Conservation (phyloP, 352 stramenopile species). For the Ophiocytium majus region DNA sequence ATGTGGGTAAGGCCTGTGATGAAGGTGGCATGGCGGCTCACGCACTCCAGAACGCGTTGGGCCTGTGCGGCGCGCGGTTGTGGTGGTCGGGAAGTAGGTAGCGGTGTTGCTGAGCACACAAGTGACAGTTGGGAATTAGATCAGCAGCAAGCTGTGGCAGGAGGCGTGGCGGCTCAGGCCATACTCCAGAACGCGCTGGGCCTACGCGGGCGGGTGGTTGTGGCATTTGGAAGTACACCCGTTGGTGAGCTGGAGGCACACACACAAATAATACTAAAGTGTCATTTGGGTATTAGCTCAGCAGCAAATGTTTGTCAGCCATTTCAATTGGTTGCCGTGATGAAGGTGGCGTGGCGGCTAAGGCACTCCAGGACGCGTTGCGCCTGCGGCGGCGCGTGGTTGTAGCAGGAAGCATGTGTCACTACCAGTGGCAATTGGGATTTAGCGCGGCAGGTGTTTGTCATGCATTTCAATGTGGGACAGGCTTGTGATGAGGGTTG, state of each 20-base stretch:
- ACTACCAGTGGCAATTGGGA: background rate
- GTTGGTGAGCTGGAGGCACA: too few relatives aligned
- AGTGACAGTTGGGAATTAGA: too few relatives aligned
- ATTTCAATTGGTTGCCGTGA: background rate
- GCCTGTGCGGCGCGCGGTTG: constrained; percentile 15
- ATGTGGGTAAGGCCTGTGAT: background rate
- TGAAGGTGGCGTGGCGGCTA: background rate
- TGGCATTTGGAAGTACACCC: too few relatives aligned
- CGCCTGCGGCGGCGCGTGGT: background rate
- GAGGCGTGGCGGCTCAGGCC: constrained; percentile 44
- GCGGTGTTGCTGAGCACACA: too few relatives aligned
- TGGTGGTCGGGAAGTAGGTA: too few relatives aligned
- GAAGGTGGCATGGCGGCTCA: constrained; percentile 15
- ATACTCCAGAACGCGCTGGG: constrained; percentile 41
- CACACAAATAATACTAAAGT: too few relatives aligned
- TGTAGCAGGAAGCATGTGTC: too few relatives aligned
- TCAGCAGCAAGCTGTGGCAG: too few relatives aligned
- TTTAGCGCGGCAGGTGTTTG: background rate
- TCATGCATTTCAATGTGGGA: background rate
- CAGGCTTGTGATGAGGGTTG: background rate
- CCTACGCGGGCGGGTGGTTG: background rate
- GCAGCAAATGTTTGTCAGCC: background rate
- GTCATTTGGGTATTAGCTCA: background rate
- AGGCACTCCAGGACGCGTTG: background rate
- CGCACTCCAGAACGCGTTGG: constrained; percentile 38